Percentiles rank a stretch among this genome's conserved stretches.
These are phyloP conservation scores for Linnemannia elongata DNA, from an alignment of 192 early-diverging fungal species.

Conservation along the genomic window DNA sequence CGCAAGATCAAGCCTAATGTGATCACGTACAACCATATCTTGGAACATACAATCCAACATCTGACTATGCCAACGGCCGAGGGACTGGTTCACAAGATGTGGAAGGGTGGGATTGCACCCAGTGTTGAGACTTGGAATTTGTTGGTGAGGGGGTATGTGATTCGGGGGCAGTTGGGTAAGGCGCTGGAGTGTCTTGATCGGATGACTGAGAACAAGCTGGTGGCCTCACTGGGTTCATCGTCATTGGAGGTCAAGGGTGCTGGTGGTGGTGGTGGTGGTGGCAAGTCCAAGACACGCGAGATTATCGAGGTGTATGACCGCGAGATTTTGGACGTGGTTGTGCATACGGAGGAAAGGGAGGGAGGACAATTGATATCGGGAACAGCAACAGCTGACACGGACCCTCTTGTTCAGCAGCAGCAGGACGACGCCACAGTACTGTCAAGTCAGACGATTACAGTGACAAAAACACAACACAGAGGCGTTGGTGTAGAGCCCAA, in stretches of 20 bases:
- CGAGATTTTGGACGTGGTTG: slow-evolving; percentile 36
- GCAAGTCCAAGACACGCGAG: slow-evolving; percentile 30
- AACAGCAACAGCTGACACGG: not conserved
- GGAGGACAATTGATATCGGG: not conserved
- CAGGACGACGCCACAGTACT: no score
- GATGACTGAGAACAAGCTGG: slow-evolving; percentile 7
- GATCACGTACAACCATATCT: slow-evolving; percentile 45
- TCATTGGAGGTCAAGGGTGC: not conserved
- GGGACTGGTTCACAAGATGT: slow-evolving; percentile 31
- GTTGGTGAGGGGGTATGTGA: slow-evolving; percentile 43
- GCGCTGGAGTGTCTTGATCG: slow-evolving; percentile 35
- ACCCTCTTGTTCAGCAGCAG: not conserved
- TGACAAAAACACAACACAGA: not conserved
- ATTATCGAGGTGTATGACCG: slow-evolving; percentile 33
- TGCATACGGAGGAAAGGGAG: slow-evolving; percentile 13
- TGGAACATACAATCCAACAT: slow-evolving; percentile 29
- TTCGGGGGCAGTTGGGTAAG: slow-evolving; percentile 24
- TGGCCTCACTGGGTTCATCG: not conserved
- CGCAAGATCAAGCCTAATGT: slow-evolving; percentile 41
- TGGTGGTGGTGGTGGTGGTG: not conserved
- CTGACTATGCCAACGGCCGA: slow-evolving; percentile 38
- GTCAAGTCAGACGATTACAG: not conserved
- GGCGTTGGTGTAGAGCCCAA: slow-evolving; percentile 18
- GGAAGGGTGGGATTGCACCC: slow-evolving; percentile 17
- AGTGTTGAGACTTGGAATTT: slow-evolving; percentile 44